Evolutionary conservation across 495 filamentous ascomycete species (phyloP), one percentile per base, ranked within the genome.

Genomic region (Tuber borchii): DNA sequence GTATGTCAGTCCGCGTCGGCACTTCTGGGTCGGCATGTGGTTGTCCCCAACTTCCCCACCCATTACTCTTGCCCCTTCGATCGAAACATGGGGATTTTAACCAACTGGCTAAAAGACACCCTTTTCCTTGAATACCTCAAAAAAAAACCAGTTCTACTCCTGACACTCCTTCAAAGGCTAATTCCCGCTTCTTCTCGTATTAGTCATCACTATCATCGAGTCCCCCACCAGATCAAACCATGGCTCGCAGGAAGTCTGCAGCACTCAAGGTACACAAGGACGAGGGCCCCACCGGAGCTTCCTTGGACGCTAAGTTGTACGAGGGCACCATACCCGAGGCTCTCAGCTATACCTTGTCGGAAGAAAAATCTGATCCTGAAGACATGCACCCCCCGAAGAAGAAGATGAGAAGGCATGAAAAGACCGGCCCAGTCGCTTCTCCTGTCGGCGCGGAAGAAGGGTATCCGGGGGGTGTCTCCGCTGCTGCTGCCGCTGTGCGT

Each of bases 401-500:
- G 56, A 65, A 65, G 56, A 65, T 17, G 56, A 65, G 56, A 65
- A 65, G 56, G 26, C 26, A 65, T 12, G 56, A 65, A 65, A 65
- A 65, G 56, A 8, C 26, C 3, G 14, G 56, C 56, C 56, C 14
- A 65, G 17, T 34, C 14, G 3, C 26, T 65, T 65, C 56, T 34
- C 26, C 26, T 26, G 56, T 17, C 3, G 56, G 56, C 34, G 56
- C 31, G 56, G 56, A 65, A 34, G 56, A 34, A 7, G 31, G 26
- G n/a, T 31, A 26, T 31, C n/a, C n/a, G 12, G 56, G 31, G n/a
- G 56, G 6, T 17, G 56, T 2, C 26, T 65, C 31, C 26, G 56
- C 56, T 65, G 26, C 56, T 65, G 56, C 56, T 65, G 56, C 26
- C 26, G 56, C 56, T 65, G 31, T n/a, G 26, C 26, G 56, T 17